Evolutionary conservation across 2,329 filamentous ascomycete species (phyloP), one percentile per base, ranked within the genome.

Genomic region (Ascochyta koolunga): DNA sequence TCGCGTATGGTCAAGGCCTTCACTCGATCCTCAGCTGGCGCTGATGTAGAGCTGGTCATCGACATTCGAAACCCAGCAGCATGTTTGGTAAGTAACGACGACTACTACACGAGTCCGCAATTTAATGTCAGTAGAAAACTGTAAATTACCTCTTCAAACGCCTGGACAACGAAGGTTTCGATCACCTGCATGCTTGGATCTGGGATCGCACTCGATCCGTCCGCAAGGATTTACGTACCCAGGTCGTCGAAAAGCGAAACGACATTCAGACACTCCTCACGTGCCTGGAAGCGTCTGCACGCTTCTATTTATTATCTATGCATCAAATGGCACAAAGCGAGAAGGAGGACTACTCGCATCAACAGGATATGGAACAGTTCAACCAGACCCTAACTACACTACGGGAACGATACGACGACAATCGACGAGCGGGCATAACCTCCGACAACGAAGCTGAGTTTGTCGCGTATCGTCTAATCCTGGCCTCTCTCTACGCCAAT

Each of bases 181-280:
- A 65, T 21, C 67, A 64, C n/a, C 79, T 86, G 11, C 83, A 87
- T 63, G 81, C 82, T 56, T 88, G 87, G 68, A 79, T 88, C 22
- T 88, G 86, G 86, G 85, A 88, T 66, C 80, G 86, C 16, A 87
- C 85, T 29, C 79, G 86, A 40, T 85, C 83, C 5, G 82, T 88
- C 53, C 81, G 86, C 35, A 88, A 87, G 64, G 86, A 88, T 66
- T 84, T 87, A 44, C 84, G 83, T 2, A 86, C 87, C 18, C 84
- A 87, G 67, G 82, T 84, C 63, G 73, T 86, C 52, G 82, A 80
- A 7, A 82, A 81, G 56, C 59, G 51, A n/a, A 37, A 62, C n/a
- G 82, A 87, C 64, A 78, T 87, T 31, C 72, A 76, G 40, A 78
- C 82, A 18, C 82, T 84, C 4, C 82, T 88, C 6, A 81, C 82